These are phyloP conservation scores for Tuber aestivum DNA, from an alignment of 495 filamentous ascomycete species.

Conservation along the genomic window DNA sequence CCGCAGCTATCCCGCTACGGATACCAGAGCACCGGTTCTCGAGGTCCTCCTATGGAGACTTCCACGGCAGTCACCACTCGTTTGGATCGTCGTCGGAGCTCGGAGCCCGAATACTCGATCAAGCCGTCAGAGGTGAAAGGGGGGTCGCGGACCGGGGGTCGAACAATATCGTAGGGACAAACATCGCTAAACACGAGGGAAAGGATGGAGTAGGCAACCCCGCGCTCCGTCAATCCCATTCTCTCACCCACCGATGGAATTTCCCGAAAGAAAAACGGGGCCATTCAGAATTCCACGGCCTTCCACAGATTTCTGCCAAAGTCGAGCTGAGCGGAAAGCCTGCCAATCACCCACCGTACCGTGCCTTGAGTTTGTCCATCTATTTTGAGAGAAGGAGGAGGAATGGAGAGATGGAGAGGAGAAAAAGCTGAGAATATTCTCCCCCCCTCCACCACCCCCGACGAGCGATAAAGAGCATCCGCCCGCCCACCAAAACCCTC, in stretches of 20 bases:
- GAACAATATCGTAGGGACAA: not conserved
- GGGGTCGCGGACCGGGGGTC: not conserved
- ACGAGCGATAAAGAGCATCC: not conserved
- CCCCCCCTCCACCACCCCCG: not conserved
- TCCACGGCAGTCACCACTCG: not conserved
- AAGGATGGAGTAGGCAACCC: not conserved
- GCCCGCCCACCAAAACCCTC: not conserved
- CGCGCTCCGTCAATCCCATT: not conserved
- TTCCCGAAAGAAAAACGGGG: not conserved
- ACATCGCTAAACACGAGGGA: not conserved
- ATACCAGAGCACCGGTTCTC: not conserved
- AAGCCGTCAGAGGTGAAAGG: not conserved
- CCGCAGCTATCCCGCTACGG: not conserved
- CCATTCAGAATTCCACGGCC: not conserved
- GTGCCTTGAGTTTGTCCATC: not conserved
- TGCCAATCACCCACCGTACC: not conserved
- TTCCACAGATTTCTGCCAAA: not conserved
- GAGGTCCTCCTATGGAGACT: not conserved
- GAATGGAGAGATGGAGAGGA: not conserved
- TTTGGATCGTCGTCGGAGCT: not conserved
- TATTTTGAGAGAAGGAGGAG: not conserved
- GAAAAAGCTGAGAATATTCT: not conserved
- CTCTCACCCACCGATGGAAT: not conserved
- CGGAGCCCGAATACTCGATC: not conserved
- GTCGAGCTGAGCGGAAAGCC: not conserved